Base-by-base conservation (phyloP, 768 basidiomycete species). In the Gautieria morchelliformis region DNA sequence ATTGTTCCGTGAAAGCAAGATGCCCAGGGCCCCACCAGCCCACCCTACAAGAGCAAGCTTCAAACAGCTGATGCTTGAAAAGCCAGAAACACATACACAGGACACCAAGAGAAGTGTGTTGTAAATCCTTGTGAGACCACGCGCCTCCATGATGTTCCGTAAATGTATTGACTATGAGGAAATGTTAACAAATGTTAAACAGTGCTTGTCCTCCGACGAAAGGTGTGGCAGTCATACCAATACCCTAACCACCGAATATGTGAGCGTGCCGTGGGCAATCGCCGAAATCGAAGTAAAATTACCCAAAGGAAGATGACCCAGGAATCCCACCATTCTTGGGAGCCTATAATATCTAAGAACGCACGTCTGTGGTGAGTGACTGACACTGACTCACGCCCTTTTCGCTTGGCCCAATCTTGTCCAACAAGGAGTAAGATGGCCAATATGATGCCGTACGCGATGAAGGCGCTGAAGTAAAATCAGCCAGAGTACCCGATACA, bases 111-210 rank as follows among this genome's bases (percentile, higher is more conserved):
- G 87, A 80, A 2, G 90, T 92, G 69, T 95, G 93, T 64, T 94
- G 92, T 89, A 93, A 88, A 68, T 95, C 93, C 68, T 95, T 93
- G 53, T 85, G 86, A 2, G 83, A 87, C 93, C 93, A 95, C 0
- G 64, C 68, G 19, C 76, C 77, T 8, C 89, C 89, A 50, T 83
- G 87, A 66, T 96, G 93, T 65, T 93, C 89, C 0, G 93, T 94
- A 67, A 95, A 94, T 0, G 93, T 94, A 63, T 96, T 95, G 57
- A 96, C 86, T 81, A 72, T 19, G 63, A 58, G 30, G 17, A 35
- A 58, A 60, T 30, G 14, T 5, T 46, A 24, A 33, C n/a, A 35
- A 58, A 60, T 30, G 14, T 5, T 46, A 24, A 27, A 10, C 7
- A 51, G 2, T 10, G 8, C 11, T 22, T 51, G 17, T 5, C 1